Base-by-base conservation (phyloP, 257 asterid genomes). In the Parsonsia alboflavescens region DNA sequence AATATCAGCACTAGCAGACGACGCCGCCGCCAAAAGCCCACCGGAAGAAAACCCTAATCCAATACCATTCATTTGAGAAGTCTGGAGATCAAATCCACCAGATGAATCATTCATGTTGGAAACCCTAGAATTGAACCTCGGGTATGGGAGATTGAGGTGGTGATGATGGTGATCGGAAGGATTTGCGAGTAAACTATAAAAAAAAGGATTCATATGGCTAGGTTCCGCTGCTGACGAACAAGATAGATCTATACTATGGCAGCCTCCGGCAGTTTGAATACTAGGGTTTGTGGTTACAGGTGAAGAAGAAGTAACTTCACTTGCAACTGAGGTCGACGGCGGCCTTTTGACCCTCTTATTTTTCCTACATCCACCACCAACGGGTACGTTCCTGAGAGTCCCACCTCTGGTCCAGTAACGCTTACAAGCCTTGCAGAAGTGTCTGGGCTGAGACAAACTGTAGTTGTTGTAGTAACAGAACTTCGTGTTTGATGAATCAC, bases 391-490 rank as follows among this genome's bases (percentile, higher is more conserved):
- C 36, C 88, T 75, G 12, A 86, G 73, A 8, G 89, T 83, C 12
- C 89, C 89, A 28, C 89, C 89, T 73, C 89, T 73, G 0, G 89
- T 83, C 89, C 89, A 86, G 75, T 86, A 86, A 78, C 86, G 78
- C 77, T 85, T 83, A 71, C 89, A 85, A 45, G 87, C 81, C 71
- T 85, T 85, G 28, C 89, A 85, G 50, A 85, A 83, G 75, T 85
- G 87, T 15, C 87, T 77, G 63, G 89, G 87, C 73, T 85, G 89
- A 24, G 88, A 83, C 79, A 83, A 73, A 56, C 87, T 86, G 76
- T 83, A 83, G 74, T 86, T 86, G 76, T 83, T 86, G 79, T 81
- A 81, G 79, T 86, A 85, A 46, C 86, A 85, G 54, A 85, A 85
- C 57, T 85, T 85, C 0, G 89, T 85, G 79, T 82, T 85, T 21